Percentiles rank a stretch among this genome's conserved stretches.
These are phyloP conservation scores for Acorus gramineus DNA, from an alignment of 106 monocot species.

Conservation along the genomic window DNA sequence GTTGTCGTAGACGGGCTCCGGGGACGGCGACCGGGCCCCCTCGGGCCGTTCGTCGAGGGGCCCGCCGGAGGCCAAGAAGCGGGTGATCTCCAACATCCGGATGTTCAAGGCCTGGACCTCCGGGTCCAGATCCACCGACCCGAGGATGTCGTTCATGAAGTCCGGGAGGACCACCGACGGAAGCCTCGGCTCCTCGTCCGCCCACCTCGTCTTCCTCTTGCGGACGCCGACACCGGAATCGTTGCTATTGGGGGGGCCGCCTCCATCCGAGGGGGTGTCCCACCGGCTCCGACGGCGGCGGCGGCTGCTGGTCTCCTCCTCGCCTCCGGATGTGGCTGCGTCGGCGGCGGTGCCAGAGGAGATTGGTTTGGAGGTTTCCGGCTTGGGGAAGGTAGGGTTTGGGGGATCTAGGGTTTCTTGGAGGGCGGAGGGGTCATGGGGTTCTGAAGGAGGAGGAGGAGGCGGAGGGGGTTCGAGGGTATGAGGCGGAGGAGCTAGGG, in stretches of 20 bases:
- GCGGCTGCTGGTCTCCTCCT: conserved; percentile 56
- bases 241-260: conserved; percentile 14
- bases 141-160: conserved; percentile 86
- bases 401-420: conserved; percentile 15
- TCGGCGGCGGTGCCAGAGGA: neutral
- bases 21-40: conserved; percentile 84
- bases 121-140: conserved; percentile 66
- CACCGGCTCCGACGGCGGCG: conserved; percentile 83
- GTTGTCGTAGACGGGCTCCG: conserved; percentile 88
- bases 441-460: neutral
- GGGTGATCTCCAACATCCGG: conserved; percentile 63
- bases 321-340: conserved; percentile 35
- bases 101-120: conserved; percentile 85
- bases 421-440: neutral
- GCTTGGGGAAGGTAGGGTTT: neutral
- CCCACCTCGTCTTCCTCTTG: conserved; percentile 94
- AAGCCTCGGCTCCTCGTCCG: conserved; percentile 54
- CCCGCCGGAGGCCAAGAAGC: conserved; percentile 58
- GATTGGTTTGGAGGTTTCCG: neutral
- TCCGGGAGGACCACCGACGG: conserved; percentile 65
- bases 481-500: conserved; percentile 12
- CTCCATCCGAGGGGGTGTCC: conserved; percentile 45
- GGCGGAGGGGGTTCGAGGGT: neutral
- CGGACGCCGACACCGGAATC: conserved; percentile 18
- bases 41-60: conserved; percentile 72